Conservation (phyloP, 2,329 filamentous ascomycete genomes). For the Incumbomyces delicatus region DNA sequence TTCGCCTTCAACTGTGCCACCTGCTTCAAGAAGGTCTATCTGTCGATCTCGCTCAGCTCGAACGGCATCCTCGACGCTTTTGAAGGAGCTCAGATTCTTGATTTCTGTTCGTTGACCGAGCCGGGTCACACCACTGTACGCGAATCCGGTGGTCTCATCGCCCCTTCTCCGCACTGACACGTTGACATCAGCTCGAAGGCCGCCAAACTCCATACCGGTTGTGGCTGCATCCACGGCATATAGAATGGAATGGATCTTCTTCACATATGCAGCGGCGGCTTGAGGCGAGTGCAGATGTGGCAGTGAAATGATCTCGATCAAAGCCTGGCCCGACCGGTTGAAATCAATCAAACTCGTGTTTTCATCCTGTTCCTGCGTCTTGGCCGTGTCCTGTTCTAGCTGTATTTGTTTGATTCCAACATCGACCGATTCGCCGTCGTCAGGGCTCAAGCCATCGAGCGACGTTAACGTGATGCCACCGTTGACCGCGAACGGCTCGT, state of each 20-base stretch:
- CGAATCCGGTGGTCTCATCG: constrained; percentile 32
- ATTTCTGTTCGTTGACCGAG: constrained; percentile 90
- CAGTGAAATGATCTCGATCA: constrained; percentile 90
- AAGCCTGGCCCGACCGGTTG: constrained; percentile 80
- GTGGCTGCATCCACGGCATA: constrained; percentile 75
- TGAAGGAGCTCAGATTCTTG: constrained; percentile 92
- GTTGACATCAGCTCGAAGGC: constrained; percentile 86
- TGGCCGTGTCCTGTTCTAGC: constrained; percentile 95
- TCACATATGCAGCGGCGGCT: constrained; percentile 78
- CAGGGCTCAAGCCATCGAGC: constrained; percentile 68
- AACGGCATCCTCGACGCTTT: constrained; percentile 89
- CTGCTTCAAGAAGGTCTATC: constrained; percentile 66
- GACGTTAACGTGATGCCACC: constrained; percentile 61
- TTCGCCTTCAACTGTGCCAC: constrained; percentile 68
- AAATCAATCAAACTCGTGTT: constrained; percentile 76
- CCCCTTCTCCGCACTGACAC: constrained; percentile 65
- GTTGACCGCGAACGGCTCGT: constrained; percentile 58
- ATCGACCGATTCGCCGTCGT: constrained; percentile 59
- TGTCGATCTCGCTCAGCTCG: constrained; percentile 84
- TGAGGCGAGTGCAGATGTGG: constrained; percentile 80
- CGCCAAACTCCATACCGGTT: constrained; percentile 86
- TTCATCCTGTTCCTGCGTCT: constrained; percentile 70
- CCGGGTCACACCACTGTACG: constrained; percentile 49
- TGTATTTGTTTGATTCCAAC: constrained; percentile 90
- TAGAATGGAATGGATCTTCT: constrained; percentile 76